Evolutionary conservation across 495 filamentous ascomycete genomes (phyloP), one percentile per base, ranked within the genome.

Genomic region (Trichoderma orchidacearum): DNA sequence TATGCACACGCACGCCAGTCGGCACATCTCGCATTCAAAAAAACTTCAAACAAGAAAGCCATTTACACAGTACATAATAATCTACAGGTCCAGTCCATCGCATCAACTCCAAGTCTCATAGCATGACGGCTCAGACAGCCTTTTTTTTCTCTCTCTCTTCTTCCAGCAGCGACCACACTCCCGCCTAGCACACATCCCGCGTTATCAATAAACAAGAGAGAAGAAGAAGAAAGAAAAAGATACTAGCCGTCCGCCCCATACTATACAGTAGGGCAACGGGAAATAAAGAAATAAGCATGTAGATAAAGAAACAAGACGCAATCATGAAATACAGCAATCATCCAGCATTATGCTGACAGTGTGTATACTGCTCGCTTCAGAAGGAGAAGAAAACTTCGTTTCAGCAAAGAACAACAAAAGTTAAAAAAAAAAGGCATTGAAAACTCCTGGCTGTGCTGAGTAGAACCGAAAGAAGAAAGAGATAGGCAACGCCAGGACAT

Each of bases 91-190:
- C 18, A 48, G 15, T 45, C 41, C 21, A 48, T 48, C 41, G 12
- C 41, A 48, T 48, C 41, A 48, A 48, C 41, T 48, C 41, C 41
- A 48, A 48, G 41, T 25, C 41, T 48, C 41, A 48, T 48, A 48
- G 27, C 41, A 27, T 48, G 41, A 23, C 21, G 8, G 7, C 5
- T 23, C 41, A 48, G 1, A 23, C 9, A 41, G 8, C n/a, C n/a
- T n/a, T n/a, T 48, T 25, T 23, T 21, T 35, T 9, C 21, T 27
- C 21, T 12, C 21, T 48, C 21, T 25, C 1, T 48, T 27, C 27
- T 25, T 48, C 3, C 41, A 25, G 7, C 21, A 3, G 21, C 41
- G 11, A 18, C 0, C 18, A 27, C 23, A 5, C 3, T 13, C 3
- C 32, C 32, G 7, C 32, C 21, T 25, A 6, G 7, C 7, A 9